Evolutionary conservation across 2,329 filamentous ascomycete species (phyloP), one percentile per base, ranked within the genome.

Genomic region (Microcera coccophila): DNA sequence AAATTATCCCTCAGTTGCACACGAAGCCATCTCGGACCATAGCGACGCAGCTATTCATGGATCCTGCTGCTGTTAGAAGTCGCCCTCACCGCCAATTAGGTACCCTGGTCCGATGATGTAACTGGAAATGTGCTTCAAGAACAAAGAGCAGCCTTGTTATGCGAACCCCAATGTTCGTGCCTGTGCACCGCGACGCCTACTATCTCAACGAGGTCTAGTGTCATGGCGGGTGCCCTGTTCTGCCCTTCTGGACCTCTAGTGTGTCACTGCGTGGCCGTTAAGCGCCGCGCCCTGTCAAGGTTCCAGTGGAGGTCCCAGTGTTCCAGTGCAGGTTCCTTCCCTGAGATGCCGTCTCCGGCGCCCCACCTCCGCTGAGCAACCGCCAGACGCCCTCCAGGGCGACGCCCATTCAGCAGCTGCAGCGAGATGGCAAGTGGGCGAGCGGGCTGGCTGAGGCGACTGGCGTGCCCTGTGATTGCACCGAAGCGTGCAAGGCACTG

Each of bases 301-400:
- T n/a, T n/a, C n/a, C n/a, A n/a, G n/a, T n/a, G n/a, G n/a, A n/a
- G n/a, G n/a, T n/a, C n/a, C n/a, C n/a, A n/a, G 9, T 28, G 9
- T 9, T 28, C 24, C n/a, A n/a, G n/a, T n/a, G n/a, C 29, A n/a
- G 29, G 29, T 21, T 36, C 33, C 33, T 20, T 8, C 16, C 16
- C 51, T 49, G 55, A 47, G 48, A 49, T 47, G 48, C 50, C 39
- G 42, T 53, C 17, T 17, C 16, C 18, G 5, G 17, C 33, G 29
- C 54, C 32, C 55, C 55, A 58, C 55, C 53, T 58, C 49, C 52
- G 42, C 55, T 55, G 49, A 58, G 55, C 55, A 58, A 58, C 55
- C 53, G 50, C 55, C 45, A 39, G 35, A 35, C 34, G 41, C 33
- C 28, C 47, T 38, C 48, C 46, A 38, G 52, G 52, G 46, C 48